These are phyloP conservation scores for Pseudozyma sp. DNA, from an alignment of 1,284 basidiomycete species.

Conservation along the genomic window DNA sequence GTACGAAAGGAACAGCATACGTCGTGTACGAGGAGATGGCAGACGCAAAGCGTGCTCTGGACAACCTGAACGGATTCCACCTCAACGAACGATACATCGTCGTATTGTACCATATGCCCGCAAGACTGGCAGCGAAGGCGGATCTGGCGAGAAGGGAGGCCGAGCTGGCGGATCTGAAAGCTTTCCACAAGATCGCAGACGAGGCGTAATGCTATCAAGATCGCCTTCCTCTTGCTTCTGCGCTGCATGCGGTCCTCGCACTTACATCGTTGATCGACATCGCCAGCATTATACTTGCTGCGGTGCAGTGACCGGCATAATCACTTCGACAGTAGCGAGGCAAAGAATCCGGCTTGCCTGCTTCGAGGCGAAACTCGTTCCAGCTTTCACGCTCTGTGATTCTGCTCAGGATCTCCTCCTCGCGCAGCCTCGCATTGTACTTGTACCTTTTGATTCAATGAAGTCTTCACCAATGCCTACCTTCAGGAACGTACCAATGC, in stretches of 20 bases:
- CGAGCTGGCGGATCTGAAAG: slow-evolving; percentile 87
- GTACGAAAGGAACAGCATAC: slow-evolving; percentile 95
- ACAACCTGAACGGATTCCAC: slow-evolving; percentile 97
- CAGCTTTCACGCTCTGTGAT: background rate
- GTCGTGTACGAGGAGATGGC: slow-evolving; percentile 73
- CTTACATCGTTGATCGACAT: too few species aligned
- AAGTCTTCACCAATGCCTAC: too few species aligned
- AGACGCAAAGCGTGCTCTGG: slow-evolving; percentile 86
- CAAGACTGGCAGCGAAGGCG: slow-evolving; percentile 87
- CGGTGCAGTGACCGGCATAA: too few species aligned
- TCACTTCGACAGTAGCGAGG: too few species aligned
- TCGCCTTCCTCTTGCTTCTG: too few species aligned
- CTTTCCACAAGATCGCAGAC: slow-evolving; percentile 73
- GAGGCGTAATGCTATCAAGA: slow-evolving; percentile 14
- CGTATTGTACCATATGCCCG: slow-evolving; percentile 96
- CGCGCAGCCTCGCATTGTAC: slow-evolving; percentile 11
- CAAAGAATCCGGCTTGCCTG: too few species aligned
- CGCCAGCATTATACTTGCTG: too few species aligned
- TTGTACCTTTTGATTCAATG: slow-evolving; percentile 14
- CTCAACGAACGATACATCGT: slow-evolving; percentile 94
- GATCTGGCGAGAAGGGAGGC: slow-evolving; percentile 91
- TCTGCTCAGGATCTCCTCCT: too few species aligned
- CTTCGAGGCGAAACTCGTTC: background rate
- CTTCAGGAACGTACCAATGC: background rate
- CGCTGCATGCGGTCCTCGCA: too few species aligned